Evolutionary conservation across 176 grass and related monocot species (phyloP).

Genomic region (Elymus sibiricus): DNA sequence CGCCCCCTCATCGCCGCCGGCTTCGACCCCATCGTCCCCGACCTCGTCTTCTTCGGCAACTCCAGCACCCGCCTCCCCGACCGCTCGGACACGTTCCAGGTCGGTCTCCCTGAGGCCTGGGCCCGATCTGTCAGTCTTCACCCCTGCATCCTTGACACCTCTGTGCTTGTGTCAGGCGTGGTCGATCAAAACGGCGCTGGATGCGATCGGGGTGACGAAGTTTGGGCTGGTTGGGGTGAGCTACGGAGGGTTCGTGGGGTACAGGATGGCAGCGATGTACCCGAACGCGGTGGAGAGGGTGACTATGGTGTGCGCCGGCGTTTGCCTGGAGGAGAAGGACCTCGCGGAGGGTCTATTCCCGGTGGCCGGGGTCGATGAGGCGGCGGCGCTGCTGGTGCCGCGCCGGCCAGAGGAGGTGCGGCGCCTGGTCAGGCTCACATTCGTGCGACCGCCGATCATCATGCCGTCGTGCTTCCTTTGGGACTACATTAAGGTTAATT

Average conservation of each 20-base stretch:
- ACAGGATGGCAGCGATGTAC: slow-evolving; percentile 64
- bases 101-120: background rate
- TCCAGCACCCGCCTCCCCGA: slow-evolving; percentile 57
- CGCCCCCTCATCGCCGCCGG: slow-evolving; percentile 63
- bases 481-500: slow-evolving; percentile 79
- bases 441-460: slow-evolving; percentile 58
- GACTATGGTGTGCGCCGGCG: slow-evolving; percentile 61
- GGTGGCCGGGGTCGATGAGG: slow-evolving; percentile 48
- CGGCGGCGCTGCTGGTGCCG: slow-evolving; percentile 66
- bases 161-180: slow-evolving; percentile 25
- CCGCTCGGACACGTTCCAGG: slow-evolving; percentile 72
- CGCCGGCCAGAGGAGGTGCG: slow-evolving; percentile 67
- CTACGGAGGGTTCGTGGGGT: slow-evolving; percentile 85
- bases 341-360: slow-evolving; percentile 67
- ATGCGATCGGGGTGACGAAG: slow-evolving; percentile 40
- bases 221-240: slow-evolving; percentile 73
- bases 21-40: slow-evolving; percentile 88
- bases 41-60: slow-evolving; percentile 91
- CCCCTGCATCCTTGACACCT: background rate
- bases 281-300: slow-evolving; percentile 58
- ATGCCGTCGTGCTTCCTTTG: slow-evolving; percentile 91
- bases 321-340: slow-evolving; percentile 91
- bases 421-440: slow-evolving; percentile 76
- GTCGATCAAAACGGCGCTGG: slow-evolving; percentile 59
- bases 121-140: background rate